Percentiles rank a stretch among this genome's conserved stretches.
phyloP scores from a whole-genome alignment of 2,329 filamentous ascomycete species.

The Penicillium decumbens region DNA sequence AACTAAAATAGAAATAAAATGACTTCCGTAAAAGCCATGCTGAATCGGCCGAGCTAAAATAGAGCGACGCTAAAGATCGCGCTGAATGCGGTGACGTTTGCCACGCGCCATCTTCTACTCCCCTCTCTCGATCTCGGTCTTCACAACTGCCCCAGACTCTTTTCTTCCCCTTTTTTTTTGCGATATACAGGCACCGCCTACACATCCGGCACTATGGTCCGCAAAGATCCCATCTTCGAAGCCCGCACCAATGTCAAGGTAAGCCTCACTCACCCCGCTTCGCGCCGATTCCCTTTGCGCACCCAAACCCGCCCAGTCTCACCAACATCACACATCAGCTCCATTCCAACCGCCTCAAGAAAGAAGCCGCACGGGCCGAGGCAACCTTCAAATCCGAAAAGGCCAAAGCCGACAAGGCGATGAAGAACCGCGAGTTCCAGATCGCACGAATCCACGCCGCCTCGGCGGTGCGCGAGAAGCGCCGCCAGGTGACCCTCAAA shows the following conservation, averaged over 20 bases:
- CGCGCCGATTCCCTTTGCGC: constrained; percentile 1
- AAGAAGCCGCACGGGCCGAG: constrained; percentile 46
- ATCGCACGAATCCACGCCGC: constrained; percentile 48
- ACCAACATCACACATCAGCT: constrained; percentile 28
- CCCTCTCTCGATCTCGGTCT: constrained; percentile 3
- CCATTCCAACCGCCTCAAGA: constrained; percentile 47
- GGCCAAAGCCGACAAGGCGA: constrained; percentile 46
- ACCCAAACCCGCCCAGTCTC: not conserved
- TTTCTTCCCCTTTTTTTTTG: not conserved
- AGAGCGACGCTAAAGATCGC: constrained; percentile 5
- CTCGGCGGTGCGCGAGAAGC: constrained; percentile 45
- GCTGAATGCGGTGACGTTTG: constrained; percentile 28
- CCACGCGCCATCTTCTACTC: constrained; percentile 15
- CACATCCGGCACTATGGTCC: constrained; percentile 31
- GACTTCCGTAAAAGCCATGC: not conserved
- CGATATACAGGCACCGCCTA: not conserved
- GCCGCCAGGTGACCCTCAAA: constrained; percentile 44
- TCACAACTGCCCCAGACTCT: not conserved
- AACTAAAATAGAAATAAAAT: not conserved
- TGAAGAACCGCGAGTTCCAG: constrained; percentile 47
- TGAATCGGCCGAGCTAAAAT: not conserved
- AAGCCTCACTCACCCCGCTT: constrained; percentile 3
- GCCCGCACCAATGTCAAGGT: constrained; percentile 43
- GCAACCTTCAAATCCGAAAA: constrained; percentile 46
- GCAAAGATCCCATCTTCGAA: constrained; percentile 41